Conservation (phyloP, 2,329 filamentous ascomycete species). For the Fusarium pseudoanthophilum region DNA sequence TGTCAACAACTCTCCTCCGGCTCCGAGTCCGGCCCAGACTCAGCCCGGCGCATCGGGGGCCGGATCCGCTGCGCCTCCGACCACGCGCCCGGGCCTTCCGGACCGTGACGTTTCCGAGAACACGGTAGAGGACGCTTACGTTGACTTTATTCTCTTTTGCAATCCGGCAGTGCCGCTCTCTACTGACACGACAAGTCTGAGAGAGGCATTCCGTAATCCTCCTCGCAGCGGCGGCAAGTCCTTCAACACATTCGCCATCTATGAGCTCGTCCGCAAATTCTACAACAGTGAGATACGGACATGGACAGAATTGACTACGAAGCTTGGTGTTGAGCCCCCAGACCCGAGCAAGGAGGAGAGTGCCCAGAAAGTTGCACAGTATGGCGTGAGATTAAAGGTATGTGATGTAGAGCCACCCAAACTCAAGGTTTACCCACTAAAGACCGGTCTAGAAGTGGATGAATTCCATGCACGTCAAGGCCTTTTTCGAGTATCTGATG, state of each 20-base stretch:
- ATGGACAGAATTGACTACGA: constrained; percentile 88
- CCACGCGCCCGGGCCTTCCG: constrained; percentile 62
- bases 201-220: constrained; percentile 79
- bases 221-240: constrained; percentile 89
- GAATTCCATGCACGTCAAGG: constrained; percentile 94
- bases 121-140: constrained; percentile 84
- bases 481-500: constrained; percentile 91
- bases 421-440: constrained; percentile 6
- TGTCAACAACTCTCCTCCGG: constrained; percentile 17
- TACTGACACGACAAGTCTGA: constrained; percentile 75
- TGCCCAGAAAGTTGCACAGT: constrained; percentile 93
- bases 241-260: constrained; percentile 82
- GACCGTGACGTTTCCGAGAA: constrained; percentile 73
- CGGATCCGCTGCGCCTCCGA: constrained; percentile 31
- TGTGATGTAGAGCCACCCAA: constrained; percentile 11
- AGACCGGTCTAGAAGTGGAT: constrained; percentile 80
- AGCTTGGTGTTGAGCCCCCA: constrained; percentile 88
- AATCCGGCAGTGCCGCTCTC: constrained; percentile 80
- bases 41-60: constrained; percentile 34
- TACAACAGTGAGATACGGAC: constrained; percentile 89
- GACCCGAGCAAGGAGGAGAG: constrained; percentile 86
- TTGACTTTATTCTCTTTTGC: constrained; percentile 87
- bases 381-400: constrained; percentile 91
- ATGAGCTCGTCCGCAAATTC: constrained; percentile 80
- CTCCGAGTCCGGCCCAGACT: constrained; percentile 18